Percentiles rank a stretch among this genome's conserved stretches.
Conservation (phyloP, 441 rosid genomes). For the Brassica hybrid region DNA sequence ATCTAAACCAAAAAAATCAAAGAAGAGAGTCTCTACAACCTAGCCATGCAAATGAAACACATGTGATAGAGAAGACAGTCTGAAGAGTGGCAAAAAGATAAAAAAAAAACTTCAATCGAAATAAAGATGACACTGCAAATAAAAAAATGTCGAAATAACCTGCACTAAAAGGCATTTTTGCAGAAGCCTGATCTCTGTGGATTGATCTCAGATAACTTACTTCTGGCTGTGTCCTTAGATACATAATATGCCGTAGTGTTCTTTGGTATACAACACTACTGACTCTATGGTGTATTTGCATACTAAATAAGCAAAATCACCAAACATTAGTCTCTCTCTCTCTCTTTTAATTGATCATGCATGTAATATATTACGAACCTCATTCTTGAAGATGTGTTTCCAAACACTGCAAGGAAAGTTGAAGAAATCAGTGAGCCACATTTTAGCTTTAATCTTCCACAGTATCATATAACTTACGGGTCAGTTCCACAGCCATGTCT, state of each 20-base stretch:
- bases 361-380: constrained; percentile 18
- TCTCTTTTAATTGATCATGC: not conserved
- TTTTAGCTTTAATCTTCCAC: not conserved
- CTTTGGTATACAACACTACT: constrained; percentile 56
- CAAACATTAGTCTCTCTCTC: not conserved
- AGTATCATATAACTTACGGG: constrained; percentile 37
- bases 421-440: constrained; percentile 7
- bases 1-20: not conserved
- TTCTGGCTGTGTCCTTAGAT: constrained; percentile 41
- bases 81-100: not conserved
- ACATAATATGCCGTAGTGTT: constrained; percentile 39
- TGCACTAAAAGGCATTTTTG: not conserved
- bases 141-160: not conserved
- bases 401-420: not conserved
- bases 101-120: not conserved
- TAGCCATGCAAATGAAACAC: not conserved
- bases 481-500: constrained; percentile 46
- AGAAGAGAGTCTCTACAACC: not conserved
- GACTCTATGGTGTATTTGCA: constrained; percentile 48
- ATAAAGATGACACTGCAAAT: not conserved
- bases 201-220: constrained; percentile 46
- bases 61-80: not conserved
- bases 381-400: constrained; percentile 8
- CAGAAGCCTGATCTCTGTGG: too few species aligned
- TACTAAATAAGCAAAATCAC: constrained; percentile 43